Base-by-base conservation (phyloP, 2,329 filamentous ascomycete species). In the Pseudohalonectria lignicola region DNA sequence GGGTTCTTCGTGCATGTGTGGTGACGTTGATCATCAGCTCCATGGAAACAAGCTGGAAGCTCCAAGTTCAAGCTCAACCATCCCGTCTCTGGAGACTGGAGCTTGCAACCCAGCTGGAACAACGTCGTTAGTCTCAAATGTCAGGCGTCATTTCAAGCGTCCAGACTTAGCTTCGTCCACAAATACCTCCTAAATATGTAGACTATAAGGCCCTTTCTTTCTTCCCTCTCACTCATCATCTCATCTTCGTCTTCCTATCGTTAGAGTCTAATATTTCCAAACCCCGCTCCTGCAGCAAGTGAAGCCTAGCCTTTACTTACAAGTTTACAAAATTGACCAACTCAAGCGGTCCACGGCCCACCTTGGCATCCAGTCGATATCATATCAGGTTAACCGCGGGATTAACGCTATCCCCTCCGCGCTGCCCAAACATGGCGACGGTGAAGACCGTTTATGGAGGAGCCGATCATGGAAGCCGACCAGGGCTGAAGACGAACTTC, bases 401-500 rank as follows among this genome's bases (percentile, higher is more conserved):
- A n/a, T n/a, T n/a, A n/a, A n/a, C n/a, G n/a, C n/a, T n/a, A n/a
- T 34, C 13, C 31, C 31, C 31, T 13, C 16, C 31, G 16, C 10
- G 18, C 12, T n/a, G n/a, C n/a, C n/a, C 13, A 13, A 33, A 19
- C 17, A 34, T 34, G 31, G 31, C 31, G 15, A 34, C 31, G 19
- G 20, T 34, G 11, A 34, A 34, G 18, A 34, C 31, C 9, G 18
- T 34, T 9, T 34, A 34, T 18, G 17, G 31, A n/a, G n/a, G n/a
- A 13, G 20, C 31, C 16, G 31, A 34, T 20, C 20, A 18, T 34
- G 17, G 12, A 17, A 20, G 18, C 18, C 31, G 31, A n/a, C 31
- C 31, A n/a, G 31, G 23, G 31, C 31, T 34, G 29, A 45, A 47
- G 42, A 50, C 45, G 39, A 55, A 55, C 41, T 52, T 49, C 36